Percentiles rank a stretch among this genome's conserved stretches.
phyloP scores from a whole-genome alignment of 257 asterid genomes.

The Thymus quinquecostatus region DNA sequence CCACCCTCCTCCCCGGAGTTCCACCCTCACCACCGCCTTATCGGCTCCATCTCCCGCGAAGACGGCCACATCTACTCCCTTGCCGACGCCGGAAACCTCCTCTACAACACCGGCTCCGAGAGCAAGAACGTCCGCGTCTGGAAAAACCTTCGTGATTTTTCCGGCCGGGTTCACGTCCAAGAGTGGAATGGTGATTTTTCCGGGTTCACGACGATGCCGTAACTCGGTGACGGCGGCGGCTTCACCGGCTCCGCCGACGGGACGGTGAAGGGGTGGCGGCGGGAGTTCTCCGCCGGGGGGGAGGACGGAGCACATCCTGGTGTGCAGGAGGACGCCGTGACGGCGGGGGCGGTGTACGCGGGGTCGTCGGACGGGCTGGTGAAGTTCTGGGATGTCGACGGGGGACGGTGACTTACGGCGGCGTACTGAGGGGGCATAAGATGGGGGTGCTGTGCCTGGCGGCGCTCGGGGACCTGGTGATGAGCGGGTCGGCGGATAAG shows the following conservation, averaged over 20 bases:
- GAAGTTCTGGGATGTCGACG: slow-evolving; percentile 64
- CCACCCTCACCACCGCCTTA: slow-evolving; percentile 33
- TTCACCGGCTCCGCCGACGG: slow-evolving; percentile 93
- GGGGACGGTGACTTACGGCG: slow-evolving; percentile 55
- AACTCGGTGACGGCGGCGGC: slow-evolving; percentile 56
- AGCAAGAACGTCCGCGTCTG: slow-evolving; percentile 68
- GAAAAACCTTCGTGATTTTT: slow-evolving; percentile 58
- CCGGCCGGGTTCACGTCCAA: slow-evolving; percentile 72
- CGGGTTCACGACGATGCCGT: slow-evolving; percentile 85
- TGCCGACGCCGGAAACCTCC: slow-evolving; percentile 60
- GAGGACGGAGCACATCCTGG: slow-evolving; percentile 48
- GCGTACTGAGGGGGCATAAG: slow-evolving; percentile 78
- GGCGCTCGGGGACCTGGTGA: slow-evolving; percentile 58
- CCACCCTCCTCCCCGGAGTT: neutral
- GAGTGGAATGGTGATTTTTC: slow-evolving; percentile 77
- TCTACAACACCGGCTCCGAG: slow-evolving; percentile 80
- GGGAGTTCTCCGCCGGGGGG: slow-evolving; percentile 56
- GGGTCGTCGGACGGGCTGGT: slow-evolving; percentile 88
- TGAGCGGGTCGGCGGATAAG: slow-evolving; percentile 90
- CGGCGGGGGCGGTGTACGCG: slow-evolving; percentile 56
- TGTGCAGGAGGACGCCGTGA: slow-evolving; percentile 67
- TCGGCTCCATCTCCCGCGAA: slow-evolving; percentile 61
- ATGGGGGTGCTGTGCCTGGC: slow-evolving; percentile 80
- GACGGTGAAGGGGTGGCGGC: slow-evolving; percentile 78
- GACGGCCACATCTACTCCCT: slow-evolving; percentile 74